Percentiles rank a stretch among this genome's conserved stretches.
Conservation (phyloP, 495 filamentous ascomycete species). For the Halenospora varia region DNA sequence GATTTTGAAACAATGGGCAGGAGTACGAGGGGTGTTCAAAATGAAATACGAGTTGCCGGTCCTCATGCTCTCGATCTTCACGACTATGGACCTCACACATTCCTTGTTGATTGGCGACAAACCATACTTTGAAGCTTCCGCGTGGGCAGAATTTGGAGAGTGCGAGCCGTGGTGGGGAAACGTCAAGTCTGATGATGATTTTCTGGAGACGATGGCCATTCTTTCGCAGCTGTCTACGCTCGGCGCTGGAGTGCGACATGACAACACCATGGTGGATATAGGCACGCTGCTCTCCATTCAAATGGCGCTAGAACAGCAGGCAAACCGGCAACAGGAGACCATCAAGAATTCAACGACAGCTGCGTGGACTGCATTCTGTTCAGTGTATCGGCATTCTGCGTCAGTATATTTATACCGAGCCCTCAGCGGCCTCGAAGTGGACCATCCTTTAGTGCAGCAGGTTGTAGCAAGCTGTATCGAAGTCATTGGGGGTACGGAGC, state of each 20-base stretch:
- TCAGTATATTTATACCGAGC: conserved; percentile 24
- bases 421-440: conserved; percentile 20
- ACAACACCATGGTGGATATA: conserved; percentile 14
- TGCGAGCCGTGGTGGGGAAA: conserved; percentile 22
- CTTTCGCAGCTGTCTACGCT: conserved; percentile 17
- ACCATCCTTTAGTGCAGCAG: conserved; percentile 20
- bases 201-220: conserved; percentile 23
- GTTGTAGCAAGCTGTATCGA: conserved; percentile 17
- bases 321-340: conserved; percentile 1
- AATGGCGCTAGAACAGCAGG: conserved; percentile 15
- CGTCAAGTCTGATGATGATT: conserved; percentile 20
- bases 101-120: conserved; percentile 24
- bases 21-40: conserved; percentile 20
- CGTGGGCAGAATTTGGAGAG: conserved; percentile 20
- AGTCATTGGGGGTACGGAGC: conserved; percentile 14
- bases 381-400: conserved; percentile 20
- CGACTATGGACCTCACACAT: conserved; percentile 35
- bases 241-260: conserved; percentile 15
- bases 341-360: neutral
- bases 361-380: conserved; percentile 21
- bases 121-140: conserved; percentile 20
- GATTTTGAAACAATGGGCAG: conserved; percentile 32
- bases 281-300: conserved; percentile 18
- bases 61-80: conserved; percentile 35
- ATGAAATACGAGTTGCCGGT: conserved; percentile 28